A percentile compares a stretch with the other conserved stretches of the same genome.
phyloP scores from a whole-genome alignment of 179 eudicot genomes.

The Silene coronaria region DNA sequence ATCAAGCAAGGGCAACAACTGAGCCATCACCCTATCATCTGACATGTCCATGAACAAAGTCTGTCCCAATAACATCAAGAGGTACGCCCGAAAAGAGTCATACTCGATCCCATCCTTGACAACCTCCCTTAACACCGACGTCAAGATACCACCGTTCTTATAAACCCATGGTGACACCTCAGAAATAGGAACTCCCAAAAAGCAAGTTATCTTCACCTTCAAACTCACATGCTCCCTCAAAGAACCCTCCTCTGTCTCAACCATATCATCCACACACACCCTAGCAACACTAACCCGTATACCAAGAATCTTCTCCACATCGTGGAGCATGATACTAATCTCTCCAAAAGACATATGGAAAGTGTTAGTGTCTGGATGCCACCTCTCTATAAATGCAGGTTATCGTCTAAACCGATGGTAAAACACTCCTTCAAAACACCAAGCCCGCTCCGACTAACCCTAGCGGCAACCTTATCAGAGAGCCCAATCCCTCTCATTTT shows the following conservation, averaged over 20 bases:
- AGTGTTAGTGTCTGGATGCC: not conserved
- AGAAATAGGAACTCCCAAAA: not conserved
- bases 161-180: not conserved
- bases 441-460: not conserved
- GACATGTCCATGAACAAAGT: not conserved
- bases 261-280: not conserved
- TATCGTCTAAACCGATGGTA: not conserved
- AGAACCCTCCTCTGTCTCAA: not conserved
- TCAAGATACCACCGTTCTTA: not conserved
- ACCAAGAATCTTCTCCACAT: not conserved
- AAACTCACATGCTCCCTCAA: no score
- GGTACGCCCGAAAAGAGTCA: not conserved
- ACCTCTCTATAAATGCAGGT: not conserved
- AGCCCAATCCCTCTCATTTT: not conserved
- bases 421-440: not conserved
- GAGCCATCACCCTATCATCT: not conserved
- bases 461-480: not conserved
- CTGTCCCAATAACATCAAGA: not conserved
- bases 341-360: not conserved
- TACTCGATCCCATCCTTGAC: not conserved
- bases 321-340: not conserved
- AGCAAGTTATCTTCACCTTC: not conserved
- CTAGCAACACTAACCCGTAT: not conserved
- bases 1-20: not conserved
- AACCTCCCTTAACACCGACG: not conserved